These are phyloP conservation scores for Botryosphaeria dothidea DNA, from an alignment of 2,329 filamentous ascomycete species.

Conservation along the genomic window DNA sequence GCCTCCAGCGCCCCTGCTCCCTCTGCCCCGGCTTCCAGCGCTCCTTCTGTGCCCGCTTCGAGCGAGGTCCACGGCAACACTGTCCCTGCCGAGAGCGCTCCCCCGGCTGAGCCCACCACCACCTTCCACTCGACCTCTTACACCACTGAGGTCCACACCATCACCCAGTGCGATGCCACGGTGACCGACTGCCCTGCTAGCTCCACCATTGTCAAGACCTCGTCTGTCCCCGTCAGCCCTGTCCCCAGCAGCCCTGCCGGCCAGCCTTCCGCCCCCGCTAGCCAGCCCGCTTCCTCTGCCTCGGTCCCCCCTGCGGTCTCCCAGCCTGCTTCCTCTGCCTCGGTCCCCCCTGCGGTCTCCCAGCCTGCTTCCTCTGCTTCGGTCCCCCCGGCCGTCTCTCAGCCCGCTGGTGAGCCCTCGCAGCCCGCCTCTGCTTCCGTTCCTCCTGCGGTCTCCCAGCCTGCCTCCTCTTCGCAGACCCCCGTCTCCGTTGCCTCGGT, in stretches of 20 bases:
- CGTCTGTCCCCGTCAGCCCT: neutral
- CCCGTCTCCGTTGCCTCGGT: neutral
- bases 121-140: constrained; percentile 7
- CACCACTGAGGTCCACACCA: constrained; percentile 12
- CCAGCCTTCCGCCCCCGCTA: neutral
- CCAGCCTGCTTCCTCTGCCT: neutral
- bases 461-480: neutral
- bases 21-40: neutral
- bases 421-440: neutral
- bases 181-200: constrained; percentile 26
- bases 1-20: neutral
- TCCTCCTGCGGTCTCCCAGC: neutral
- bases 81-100: neutral
- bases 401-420: neutral
- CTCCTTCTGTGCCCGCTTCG: neutral
- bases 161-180: constrained; percentile 3
- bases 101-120: neutral
- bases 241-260: neutral
- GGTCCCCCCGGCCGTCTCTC: neutral
- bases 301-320: neutral
- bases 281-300: neutral
- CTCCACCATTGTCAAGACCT: constrained; percentile 19
- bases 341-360: neutral
- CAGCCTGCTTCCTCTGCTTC: neutral
- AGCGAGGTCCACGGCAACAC: neutral